Conservation (phyloP, 345 rosid species). For the Eucalyptus regnans region DNA sequence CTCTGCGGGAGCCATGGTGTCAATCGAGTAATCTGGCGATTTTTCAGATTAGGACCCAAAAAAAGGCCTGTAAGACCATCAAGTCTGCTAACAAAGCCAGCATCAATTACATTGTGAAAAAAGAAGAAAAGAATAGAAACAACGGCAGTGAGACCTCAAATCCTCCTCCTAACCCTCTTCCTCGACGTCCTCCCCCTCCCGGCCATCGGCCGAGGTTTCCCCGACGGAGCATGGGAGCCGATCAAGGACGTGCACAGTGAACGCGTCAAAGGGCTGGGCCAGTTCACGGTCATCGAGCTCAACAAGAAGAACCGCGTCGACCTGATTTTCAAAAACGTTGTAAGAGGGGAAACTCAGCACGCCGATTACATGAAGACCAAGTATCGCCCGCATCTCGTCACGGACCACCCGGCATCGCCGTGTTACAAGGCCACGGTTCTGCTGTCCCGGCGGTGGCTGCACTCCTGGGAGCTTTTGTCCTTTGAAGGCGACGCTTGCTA, state of each 20-base stretch:
- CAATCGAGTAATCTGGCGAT: rapidly evolving
- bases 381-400: neutral
- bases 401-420: neutral
- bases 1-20: neutral
- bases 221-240: neutral
- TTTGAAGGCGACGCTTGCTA: neutral
- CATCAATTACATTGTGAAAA: neutral
- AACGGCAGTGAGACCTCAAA: neutral
- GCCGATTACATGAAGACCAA: rapidly evolving
- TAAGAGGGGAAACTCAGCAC: neutral
- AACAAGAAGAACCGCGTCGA: neutral
- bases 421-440: neutral
- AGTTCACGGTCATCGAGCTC: neutral
- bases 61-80: neutral
- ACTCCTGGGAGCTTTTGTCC: neutral
- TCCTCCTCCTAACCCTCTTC: neutral
- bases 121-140: neutral
- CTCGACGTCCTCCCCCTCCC: neutral
- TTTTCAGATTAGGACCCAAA: neutral
- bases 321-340: neutral
- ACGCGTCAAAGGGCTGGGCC: neutral
- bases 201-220: no score
- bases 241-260: neutral
- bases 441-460: neutral
- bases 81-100: no score